phyloP scores from a whole-genome alignment of 768 basidiomycete genomes.

The Inosperma sp. region DNA sequence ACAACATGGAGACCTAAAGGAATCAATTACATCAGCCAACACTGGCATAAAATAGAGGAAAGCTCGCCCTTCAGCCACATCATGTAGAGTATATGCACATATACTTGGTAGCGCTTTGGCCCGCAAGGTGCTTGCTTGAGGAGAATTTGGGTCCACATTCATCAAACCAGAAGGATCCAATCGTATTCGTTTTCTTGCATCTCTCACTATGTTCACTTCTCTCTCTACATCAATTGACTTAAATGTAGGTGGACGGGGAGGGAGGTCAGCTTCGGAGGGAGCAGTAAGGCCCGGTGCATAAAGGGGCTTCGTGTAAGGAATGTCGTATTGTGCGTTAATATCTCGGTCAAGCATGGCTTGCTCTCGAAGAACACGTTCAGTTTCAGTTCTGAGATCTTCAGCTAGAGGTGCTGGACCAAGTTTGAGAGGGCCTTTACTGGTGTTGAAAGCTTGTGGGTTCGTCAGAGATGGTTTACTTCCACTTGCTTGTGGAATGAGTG shows the following conservation, averaged over 20 bases:
- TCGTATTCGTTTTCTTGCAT: conserved; percentile 87
- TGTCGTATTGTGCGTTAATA: conserved; percentile 60
- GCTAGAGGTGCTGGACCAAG: conserved; percentile 77
- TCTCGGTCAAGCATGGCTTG: conserved; percentile 75
- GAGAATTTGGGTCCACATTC: conserved; percentile 52
- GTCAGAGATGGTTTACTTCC: conserved; percentile 47
- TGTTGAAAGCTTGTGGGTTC: conserved; percentile 71
- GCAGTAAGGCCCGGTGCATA: conserved; percentile 52
- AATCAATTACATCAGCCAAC: conserved; percentile 10
- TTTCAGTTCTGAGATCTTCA: conserved; percentile 77
- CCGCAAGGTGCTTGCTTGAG: conserved; percentile 53
- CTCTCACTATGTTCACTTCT: conserved; percentile 85
- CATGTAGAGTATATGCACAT: conserved; percentile 92
- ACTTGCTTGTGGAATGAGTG: conserved; percentile 62
- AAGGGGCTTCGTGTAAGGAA: conserved; percentile 48
- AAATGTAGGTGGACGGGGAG: conserved; percentile 79
- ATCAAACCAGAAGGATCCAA: conserved; percentile 69
- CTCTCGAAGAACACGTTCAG: conserved; percentile 74
- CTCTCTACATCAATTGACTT: conserved; percentile 83
- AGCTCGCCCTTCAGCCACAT: conserved; percentile 88
- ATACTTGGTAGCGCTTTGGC: conserved; percentile 82
- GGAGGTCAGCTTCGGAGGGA: conserved; percentile 67
- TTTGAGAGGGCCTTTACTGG: conserved; percentile 71
- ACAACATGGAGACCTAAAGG: conserved; percentile 72
- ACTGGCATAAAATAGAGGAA: conserved; percentile 3